Base-by-base conservation (phyloP, 108 stramenopile species). In the Parmales sp. region DNA sequence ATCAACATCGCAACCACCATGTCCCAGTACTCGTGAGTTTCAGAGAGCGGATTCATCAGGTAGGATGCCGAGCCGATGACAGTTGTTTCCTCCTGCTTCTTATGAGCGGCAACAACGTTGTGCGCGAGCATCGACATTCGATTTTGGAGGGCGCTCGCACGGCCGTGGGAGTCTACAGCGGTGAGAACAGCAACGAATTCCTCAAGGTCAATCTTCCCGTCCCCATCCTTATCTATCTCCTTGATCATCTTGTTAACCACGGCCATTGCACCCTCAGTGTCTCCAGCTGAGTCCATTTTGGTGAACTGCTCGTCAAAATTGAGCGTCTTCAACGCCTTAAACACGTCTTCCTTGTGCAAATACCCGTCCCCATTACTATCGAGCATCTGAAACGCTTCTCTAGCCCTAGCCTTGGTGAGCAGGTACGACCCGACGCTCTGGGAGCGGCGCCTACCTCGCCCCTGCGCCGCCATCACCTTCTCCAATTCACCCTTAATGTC, bases 301-400 rank as follows among this genome's bases (percentile, higher is more conserved):
- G 29, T 60, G 54, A 60, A 60, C 16, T 11, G n/a, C 2, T 60
- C 54, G 23, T 60, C 54, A 20, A 60, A 60, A 11, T 60, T 28
- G 29, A 60, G 20, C n/a, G 29, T 20, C 6, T 2, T 20, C 28
- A 60, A 13, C 7, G 81, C 81, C 39, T 67, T 51, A 31, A 69
- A 44, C 28, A 82, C 78, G 51, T 82, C 82, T 23, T 77, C 79
- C 71, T 70, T 71, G 43, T 74, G 75, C 19, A 82, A 66, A 51
- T 46, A 79, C 0, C 82, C 82, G 60, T 83, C 82, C 19, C 77
- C 76, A 66, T 83, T 83, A 41, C 69, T 74, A 43, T 83, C 82
- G 34, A 83, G 79, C 38, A 80, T 69, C 31, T 63, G 54, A 54
- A 82, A 82, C 6, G 82, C 82, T 37, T 82, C 82, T 65, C 50